These are phyloP conservation scores for Leishmania major DNA, from an alignment of 208 protist genomes.

Conservation along the genomic window DNA sequence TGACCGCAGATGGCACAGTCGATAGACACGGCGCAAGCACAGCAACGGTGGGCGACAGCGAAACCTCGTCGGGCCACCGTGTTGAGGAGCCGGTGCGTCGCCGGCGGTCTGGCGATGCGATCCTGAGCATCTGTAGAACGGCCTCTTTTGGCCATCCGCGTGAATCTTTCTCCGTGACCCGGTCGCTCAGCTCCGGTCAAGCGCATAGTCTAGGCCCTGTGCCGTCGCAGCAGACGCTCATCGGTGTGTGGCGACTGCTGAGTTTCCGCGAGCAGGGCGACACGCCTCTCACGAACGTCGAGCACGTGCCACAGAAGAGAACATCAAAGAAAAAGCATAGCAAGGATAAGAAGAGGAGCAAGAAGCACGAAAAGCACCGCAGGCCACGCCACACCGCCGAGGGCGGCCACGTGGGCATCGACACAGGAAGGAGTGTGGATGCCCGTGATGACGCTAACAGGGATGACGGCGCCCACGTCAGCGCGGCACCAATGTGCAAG, in stretches of 20 bases:
- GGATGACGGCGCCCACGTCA: neutral
- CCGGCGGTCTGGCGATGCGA: conserved; percentile 4
- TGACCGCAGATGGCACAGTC: neutral
- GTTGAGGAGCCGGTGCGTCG: conserved; percentile 5
- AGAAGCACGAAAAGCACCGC: conserved; percentile 19
- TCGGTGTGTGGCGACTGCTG: conserved; percentile 30
- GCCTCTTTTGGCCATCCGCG: neutral
- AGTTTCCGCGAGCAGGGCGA: conserved; percentile 45
- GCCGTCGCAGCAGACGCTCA: conserved; percentile 19
- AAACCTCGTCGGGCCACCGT: neutral
- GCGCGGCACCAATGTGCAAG: conserved; percentile 7
- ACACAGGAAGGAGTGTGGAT: no score
- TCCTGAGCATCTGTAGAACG: conserved; percentile 8
- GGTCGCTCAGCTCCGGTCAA: conserved; percentile 11
- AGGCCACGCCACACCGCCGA: conserved; percentile 4
- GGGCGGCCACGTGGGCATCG: neutral
- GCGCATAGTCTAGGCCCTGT: neutral
- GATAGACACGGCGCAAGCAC: neutral
- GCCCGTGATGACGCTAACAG: neutral
- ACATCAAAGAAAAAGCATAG: conserved; percentile 19
- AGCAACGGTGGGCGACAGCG: neutral
- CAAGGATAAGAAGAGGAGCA: conserved; percentile 25
- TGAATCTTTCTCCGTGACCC: conserved; percentile 12
- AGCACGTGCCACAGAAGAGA: conserved; percentile 19
- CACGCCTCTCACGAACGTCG: conserved; percentile 26